phyloP scores from a whole-genome alignment of 2,329 filamentous ascomycete genomes.

The Pyrenophora seminiperda region DNA sequence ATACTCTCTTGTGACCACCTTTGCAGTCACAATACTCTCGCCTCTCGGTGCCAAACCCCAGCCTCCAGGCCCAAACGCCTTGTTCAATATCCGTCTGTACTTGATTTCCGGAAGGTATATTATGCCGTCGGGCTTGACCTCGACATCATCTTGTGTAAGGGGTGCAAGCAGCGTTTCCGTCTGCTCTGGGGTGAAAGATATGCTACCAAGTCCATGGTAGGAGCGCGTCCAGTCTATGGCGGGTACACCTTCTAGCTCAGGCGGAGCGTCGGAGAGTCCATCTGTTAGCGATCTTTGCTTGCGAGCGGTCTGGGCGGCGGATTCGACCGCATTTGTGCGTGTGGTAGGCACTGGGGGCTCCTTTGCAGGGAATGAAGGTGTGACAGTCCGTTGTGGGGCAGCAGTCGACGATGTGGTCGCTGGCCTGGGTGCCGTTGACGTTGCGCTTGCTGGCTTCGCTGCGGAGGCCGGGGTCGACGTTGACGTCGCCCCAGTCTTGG shows the following conservation, averaged over 20 bases:
- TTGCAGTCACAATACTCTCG: slow-evolving; percentile 82
- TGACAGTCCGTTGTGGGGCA: slow-evolving; percentile 34
- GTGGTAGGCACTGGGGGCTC: slow-evolving; percentile 43
- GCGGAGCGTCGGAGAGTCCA: slow-evolving; percentile 57
- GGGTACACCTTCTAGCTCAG: slow-evolving; percentile 55
- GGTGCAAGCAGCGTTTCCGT: slow-evolving; percentile 70
- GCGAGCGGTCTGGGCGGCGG: slow-evolving; percentile 33
- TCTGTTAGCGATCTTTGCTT: slow-evolving; percentile 52
- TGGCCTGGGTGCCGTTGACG: slow-evolving; percentile 17
- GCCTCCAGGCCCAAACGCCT: slow-evolving; percentile 89
- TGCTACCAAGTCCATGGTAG: slow-evolving; percentile 76
- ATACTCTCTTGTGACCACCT: slow-evolving; percentile 85
- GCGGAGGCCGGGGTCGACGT: slow-evolving; percentile 17
- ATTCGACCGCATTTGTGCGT: slow-evolving; percentile 36
- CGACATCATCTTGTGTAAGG: slow-evolving; percentile 75
- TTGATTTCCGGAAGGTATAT: slow-evolving; percentile 98
- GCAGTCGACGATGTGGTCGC: slow-evolving; percentile 14
- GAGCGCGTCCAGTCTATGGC: slow-evolving; percentile 82
- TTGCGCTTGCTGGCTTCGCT: slow-evolving; percentile 19
- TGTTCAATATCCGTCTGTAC: slow-evolving; percentile 87
- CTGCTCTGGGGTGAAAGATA: slow-evolving; percentile 73
- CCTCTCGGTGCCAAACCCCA: slow-evolving; percentile 93
- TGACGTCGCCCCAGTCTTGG: neutral
- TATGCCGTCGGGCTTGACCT: slow-evolving; percentile 97
- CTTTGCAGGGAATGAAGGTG: slow-evolving; percentile 34